Evolutionary conservation across 768 basidiomycete genomes (phyloP).

Genomic region (Boletus rufocinnamomeus): DNA sequence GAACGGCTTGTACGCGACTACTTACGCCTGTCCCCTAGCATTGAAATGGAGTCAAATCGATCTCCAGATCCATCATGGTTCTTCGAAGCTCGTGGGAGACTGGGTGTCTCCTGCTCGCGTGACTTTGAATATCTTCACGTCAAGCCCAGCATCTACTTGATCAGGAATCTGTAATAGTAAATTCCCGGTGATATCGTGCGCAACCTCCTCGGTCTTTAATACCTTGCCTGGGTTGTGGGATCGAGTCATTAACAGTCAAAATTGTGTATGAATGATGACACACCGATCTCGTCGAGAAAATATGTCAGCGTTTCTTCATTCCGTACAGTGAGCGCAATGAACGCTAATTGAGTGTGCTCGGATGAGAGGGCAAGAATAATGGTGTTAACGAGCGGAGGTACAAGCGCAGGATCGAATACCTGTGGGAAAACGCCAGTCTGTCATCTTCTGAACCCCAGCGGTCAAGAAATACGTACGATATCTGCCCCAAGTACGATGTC

Average conservation of each 20-base stretch:
- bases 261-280: neutral
- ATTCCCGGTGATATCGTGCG: conserved; percentile 7
- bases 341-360: conserved; percentile 17
- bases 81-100: conserved; percentile 8
- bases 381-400: conserved; percentile 56
- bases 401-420: conserved; percentile 69
- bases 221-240: conserved; percentile 18
- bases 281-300: conserved; percentile 45
- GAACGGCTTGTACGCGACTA: neutral
- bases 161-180: conserved; percentile 33
- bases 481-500: conserved; percentile 76
- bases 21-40: conserved; percentile 1
- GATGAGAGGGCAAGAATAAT: conserved; percentile 38
- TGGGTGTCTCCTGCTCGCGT: conserved; percentile 18
- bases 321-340: conserved; percentile 50
- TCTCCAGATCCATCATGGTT: conserved; percentile 19
- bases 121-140: conserved; percentile 50
- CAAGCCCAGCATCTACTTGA: conserved; percentile 35
- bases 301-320: conserved; percentile 52
- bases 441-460: neutral
- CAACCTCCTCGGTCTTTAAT: conserved; percentile 34
- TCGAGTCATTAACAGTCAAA: conserved; percentile 1
- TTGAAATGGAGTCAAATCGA: conserved; percentile 9
- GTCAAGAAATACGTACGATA: conserved; percentile 42
- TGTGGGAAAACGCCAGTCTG: conserved; percentile 29